Evolutionary conservation across 208 protist genomes (phyloP).

Genomic region (Vickermania spadyakhi): DNA sequence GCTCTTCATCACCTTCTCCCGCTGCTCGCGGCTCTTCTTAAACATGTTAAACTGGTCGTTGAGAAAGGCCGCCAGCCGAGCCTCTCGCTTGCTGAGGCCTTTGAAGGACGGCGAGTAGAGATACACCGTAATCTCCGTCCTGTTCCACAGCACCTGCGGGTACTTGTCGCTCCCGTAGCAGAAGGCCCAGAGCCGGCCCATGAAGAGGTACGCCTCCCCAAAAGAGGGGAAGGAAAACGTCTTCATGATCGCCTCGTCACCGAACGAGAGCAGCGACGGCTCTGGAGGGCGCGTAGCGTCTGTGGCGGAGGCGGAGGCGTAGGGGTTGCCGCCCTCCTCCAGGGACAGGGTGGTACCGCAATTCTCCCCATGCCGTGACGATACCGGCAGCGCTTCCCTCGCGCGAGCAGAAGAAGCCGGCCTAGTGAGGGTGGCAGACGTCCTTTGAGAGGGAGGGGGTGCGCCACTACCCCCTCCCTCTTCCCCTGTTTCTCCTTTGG

Average conservation of each 20-base stretch:
- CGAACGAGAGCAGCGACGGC: slow-evolving; percentile 14
- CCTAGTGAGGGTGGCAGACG: too few species aligned
- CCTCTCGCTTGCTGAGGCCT: slow-evolving; percentile 75
- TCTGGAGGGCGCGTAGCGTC: slow-evolving; percentile 7
- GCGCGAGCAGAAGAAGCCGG: too few species aligned
- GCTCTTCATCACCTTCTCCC: slow-evolving; percentile 16
- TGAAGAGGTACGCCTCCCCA: slow-evolving; percentile 68
- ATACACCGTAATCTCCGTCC: slow-evolving; percentile 50
- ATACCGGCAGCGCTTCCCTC: background rate
- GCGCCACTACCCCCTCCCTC: background rate
- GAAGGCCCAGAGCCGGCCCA: slow-evolving; percentile 78
- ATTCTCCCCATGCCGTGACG: background rate
- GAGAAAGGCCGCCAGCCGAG: slow-evolving; percentile 68
- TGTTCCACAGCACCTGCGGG: slow-evolving; percentile 56
- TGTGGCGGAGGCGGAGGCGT: background rate
- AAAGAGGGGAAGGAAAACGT: slow-evolving; percentile 54
- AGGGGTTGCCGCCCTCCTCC: background rate
- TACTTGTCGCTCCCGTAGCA: slow-evolving; percentile 82
- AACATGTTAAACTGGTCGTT: slow-evolving; percentile 85
- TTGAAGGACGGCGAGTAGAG: slow-evolving; percentile 76
- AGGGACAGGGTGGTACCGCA: background rate
- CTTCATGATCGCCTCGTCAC: slow-evolving; percentile 65
- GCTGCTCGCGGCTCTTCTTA: slow-evolving; percentile 62
- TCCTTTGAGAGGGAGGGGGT: background rate
- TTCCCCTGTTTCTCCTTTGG: background rate